Conservation (phyloP, 805 yeast species). For the Ogataea polymorpha region DNA sequence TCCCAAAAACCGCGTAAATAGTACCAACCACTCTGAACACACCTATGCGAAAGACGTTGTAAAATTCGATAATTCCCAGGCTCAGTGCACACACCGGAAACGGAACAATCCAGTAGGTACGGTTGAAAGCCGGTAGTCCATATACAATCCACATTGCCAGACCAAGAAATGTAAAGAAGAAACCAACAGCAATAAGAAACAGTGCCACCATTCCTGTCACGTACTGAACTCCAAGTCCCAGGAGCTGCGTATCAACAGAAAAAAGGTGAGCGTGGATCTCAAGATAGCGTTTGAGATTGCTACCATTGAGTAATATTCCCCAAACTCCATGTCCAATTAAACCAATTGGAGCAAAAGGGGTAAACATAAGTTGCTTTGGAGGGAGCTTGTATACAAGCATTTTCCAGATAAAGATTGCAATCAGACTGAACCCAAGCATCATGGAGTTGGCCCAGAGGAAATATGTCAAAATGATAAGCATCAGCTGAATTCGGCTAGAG, state of each 20-base stretch:
- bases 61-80: conserved; percentile 53
- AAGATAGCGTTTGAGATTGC: conserved; percentile 17
- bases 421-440: conserved; percentile 52
- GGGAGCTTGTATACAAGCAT: conserved; percentile 58
- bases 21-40: conserved; percentile 62
- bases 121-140: conserved; percentile 37
- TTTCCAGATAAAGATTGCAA: conserved; percentile 58
- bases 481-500: conserved; percentile 38
- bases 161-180: conserved; percentile 42
- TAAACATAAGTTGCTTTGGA: conserved; percentile 47
- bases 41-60: conserved; percentile 39
- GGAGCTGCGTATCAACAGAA: conserved; percentile 1
- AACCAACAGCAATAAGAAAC: conserved; percentile 22
- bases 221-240: conserved; percentile 14
- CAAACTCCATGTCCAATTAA: conserved; percentile 82
- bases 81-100: conserved; percentile 84
- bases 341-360: conserved; percentile 73
- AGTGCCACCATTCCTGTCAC: conserved; percentile 13
- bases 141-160: conserved; percentile 30
- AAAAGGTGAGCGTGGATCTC: conserved; percentile 8
- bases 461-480: conserved; percentile 52
- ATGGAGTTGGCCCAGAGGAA: conserved; percentile 73
- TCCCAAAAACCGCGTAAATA: conserved; percentile 52
- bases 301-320: conserved; percentile 47
- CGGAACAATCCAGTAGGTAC: conserved; percentile 75